Evolutionary conservation across 108 stramenopile genomes (phyloP).

Genomic region (Cyclostephanos invisitatus): DNA sequence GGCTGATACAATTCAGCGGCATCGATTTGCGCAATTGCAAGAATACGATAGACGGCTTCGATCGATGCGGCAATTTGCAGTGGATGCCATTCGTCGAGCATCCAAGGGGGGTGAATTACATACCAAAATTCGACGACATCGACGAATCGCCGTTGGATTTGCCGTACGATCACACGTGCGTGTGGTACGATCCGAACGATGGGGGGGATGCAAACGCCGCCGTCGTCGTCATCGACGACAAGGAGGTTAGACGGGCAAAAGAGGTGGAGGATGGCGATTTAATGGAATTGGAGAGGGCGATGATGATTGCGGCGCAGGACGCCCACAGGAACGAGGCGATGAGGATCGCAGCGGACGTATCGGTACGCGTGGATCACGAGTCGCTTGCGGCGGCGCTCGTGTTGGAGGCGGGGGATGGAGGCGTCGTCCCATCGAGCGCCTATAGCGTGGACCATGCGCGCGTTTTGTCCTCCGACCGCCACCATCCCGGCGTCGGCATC

Average conservation of each 20-base stretch:
- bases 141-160: conserved; percentile 41
- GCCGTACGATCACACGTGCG: conserved; percentile 48
- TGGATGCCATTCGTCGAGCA: conserved; percentile 78
- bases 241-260: neutral
- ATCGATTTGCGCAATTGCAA: conserved; percentile 56
- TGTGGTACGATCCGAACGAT: conserved; percentile 51
- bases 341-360: conserved; percentile 21
- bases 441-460: neutral
- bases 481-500: no score
- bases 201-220: conserved; percentile 30
- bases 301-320: conserved; percentile 3
- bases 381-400: conserved; percentile 19
- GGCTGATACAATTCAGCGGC: conserved; percentile 78
- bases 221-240: conserved; percentile 14
- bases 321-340: conserved; percentile 41
- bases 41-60: conserved; percentile 56
- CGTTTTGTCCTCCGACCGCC: neutral
- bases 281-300: conserved; percentile 6
- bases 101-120: conserved; percentile 49
- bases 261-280: conserved; percentile 13
- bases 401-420: conserved; percentile 7
- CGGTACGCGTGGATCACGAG: conserved; percentile 30
- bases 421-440: neutral
- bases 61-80: conserved; percentile 79
- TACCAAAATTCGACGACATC: conserved; percentile 36